Evolutionary conservation across 148 eudicot genomes (phyloP).

Genomic region (Persicaria maculosa): DNA sequence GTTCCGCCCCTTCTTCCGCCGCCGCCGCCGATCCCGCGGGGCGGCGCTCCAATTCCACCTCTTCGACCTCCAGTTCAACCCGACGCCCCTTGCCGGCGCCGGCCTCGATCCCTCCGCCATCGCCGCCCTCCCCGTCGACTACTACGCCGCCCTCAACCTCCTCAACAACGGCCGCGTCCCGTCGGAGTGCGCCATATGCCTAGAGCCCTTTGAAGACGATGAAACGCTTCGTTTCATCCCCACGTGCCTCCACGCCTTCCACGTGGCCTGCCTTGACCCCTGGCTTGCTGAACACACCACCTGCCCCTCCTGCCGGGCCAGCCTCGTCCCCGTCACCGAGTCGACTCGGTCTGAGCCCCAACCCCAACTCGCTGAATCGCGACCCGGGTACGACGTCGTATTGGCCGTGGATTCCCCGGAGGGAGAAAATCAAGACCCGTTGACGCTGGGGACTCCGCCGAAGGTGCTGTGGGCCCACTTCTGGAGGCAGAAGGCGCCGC

Average conservation of each 20-base stretch:
- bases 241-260: background rate
- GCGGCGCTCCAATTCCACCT: background rate
- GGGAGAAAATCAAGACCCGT: background rate
- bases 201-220: background rate
- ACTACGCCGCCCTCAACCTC: constrained; percentile 4
- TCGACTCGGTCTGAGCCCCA: background rate
- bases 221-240: constrained; percentile 10
- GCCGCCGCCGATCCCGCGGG: background rate
- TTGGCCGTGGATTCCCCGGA: background rate
- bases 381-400: background rate
- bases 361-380: background rate
- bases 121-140: constrained; percentile 1
- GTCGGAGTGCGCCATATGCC: constrained; percentile 1
- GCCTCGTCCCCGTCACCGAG: background rate
- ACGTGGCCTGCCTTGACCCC: background rate
- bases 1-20: background rate
- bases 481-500: constrained; percentile 8
- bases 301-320: constrained; percentile 6
- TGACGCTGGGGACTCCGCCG: constrained; percentile 3
- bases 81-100: background rate
- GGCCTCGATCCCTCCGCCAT: constrained; percentile 1
- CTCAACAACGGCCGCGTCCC: background rate
- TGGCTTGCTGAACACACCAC: background rate
- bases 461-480: background rate
- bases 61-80: background rate